These are phyloP conservation scores for Ganoderma sinense DNA, from an alignment of 1,284 basidiomycete genomes.

Conservation along the genomic window DNA sequence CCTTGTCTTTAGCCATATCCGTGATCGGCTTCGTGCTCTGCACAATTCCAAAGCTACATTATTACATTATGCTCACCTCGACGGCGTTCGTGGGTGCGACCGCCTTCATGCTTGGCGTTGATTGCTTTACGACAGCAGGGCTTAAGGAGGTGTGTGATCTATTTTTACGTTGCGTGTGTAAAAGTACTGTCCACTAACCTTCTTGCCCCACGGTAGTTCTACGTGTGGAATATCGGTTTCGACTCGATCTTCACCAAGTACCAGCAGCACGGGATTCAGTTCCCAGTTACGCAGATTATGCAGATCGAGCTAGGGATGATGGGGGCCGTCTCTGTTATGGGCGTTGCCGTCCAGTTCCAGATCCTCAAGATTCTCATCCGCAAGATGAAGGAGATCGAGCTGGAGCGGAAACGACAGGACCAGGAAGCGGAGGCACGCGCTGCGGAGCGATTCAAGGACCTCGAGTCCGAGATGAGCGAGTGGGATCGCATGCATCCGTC, in stretches of 20 bases:
- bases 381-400: conserved; percentile 81
- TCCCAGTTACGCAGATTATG: conserved; percentile 90
- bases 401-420: conserved; percentile 78
- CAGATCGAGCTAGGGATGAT: conserved; percentile 92
- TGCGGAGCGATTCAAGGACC: conserved; percentile 72
- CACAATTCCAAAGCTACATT: conserved; percentile 68
- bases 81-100: conserved; percentile 92
- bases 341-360: conserved; percentile 89
- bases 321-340: conserved; percentile 83
- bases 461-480: conserved; percentile 77
- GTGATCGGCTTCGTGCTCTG: conserved; percentile 57
- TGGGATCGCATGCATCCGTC: conserved; percentile 90
- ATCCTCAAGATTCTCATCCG: conserved; percentile 82
- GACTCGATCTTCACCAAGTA: conserved; percentile 80
- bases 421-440: conserved; percentile 81
- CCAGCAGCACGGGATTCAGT: conserved; percentile 69
- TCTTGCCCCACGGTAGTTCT: conserved; percentile 67
- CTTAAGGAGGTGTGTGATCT: conserved; percentile 80
- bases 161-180: conserved; percentile 3
- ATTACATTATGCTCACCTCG: conserved; percentile 81
- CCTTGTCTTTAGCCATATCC: conserved; percentile 38
- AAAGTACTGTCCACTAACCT: conserved; percentile 13
- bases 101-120: conserved; percentile 91
- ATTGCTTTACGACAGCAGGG: conserved; percentile 91
- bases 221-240: conserved; percentile 94